Evolutionary conservation across 1,284 basidiomycete species (phyloP).

Genomic region (Cryptococcus sp.): DNA sequence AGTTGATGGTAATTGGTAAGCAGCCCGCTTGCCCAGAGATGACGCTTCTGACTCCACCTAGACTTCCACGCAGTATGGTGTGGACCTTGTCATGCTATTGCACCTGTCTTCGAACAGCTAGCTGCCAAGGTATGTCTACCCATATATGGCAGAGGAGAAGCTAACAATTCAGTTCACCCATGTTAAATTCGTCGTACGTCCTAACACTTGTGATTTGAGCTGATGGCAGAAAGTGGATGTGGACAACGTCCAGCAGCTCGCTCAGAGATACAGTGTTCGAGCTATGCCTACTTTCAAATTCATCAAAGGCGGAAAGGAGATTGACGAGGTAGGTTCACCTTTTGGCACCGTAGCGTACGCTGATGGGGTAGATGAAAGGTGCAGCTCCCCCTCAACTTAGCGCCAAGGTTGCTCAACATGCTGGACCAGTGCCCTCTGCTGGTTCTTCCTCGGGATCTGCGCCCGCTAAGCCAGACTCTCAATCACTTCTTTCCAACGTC

Average conservation of each 20-base stretch:
- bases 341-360: no score
- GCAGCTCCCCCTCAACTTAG: conserved; percentile 43
- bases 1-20: conserved; percentile 36
- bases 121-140: conserved; percentile 26
- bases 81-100: conserved; percentile 46
- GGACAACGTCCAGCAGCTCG: conserved; percentile 45
- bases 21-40: not conserved
- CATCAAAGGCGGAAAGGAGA: conserved; percentile 46
- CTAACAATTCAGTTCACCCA: no score
- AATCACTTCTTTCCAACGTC: conserved; percentile 38
- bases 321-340: conserved; percentile 42
- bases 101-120: conserved; percentile 40
- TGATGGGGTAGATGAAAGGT: conserved; percentile 15
- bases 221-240: conserved; percentile 49
- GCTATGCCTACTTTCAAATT: conserved; percentile 54
- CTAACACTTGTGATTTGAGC: not conserved
- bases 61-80: conserved; percentile 47
- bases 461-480: conserved; percentile 12
- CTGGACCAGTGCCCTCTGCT: conserved; percentile 32
- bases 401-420: conserved; percentile 36
- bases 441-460: conserved; percentile 3
- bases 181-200: conserved; percentile 38
- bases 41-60: conserved; percentile 1
- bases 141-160: conserved; percentile 7
- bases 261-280: conserved; percentile 44